These are phyloP conservation scores for Irpex sp. DNA, from an alignment of 1,284 basidiomycete genomes.

Conservation along the genomic window DNA sequence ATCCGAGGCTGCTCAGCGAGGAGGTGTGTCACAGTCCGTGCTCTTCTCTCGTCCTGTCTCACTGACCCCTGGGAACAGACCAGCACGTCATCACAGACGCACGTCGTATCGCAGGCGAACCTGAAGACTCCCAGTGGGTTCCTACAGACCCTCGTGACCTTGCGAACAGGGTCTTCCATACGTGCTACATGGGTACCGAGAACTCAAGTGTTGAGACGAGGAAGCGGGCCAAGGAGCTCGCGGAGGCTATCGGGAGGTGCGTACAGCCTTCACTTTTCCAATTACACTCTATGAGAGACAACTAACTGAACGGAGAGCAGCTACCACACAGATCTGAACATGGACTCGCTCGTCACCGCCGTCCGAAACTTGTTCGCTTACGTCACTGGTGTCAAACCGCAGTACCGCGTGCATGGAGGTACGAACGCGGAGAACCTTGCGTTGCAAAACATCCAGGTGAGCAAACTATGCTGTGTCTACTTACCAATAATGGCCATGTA, in stretches of 20 bases:
- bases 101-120: constrained; percentile 83
- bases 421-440: constrained; percentile 89
- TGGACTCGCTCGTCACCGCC: constrained; percentile 88
- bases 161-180: constrained; percentile 87
- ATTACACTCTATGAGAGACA: no score
- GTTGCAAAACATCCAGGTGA: constrained; percentile 93
- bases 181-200: constrained; percentile 99
- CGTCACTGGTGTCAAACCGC: constrained; percentile 81
- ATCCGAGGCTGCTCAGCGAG: constrained; percentile 64
- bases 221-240: constrained; percentile 81
- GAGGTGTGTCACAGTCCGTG: no score
- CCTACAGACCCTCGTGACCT: constrained; percentile 89
- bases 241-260: constrained; percentile 86
- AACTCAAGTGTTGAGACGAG: constrained; percentile 91
- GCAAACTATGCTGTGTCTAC: not conserved
- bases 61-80: constrained; percentile 41
- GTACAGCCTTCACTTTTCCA: constrained; percentile 13
- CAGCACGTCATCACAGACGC: constrained; percentile 90
- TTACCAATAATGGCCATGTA: no score
- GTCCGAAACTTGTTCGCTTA: constrained; percentile 81
- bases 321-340: constrained; percentile 94
- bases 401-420: constrained; percentile 89
- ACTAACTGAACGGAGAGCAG: constrained; percentile 34
- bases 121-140: constrained; percentile 75
- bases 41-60: not conserved